A percentile compares a stretch with the other conserved stretches of the same genome.
Evolutionary conservation across 2,329 filamentous ascomycete species (phyloP).

Genomic region (Gyromitra esculenta): DNA sequence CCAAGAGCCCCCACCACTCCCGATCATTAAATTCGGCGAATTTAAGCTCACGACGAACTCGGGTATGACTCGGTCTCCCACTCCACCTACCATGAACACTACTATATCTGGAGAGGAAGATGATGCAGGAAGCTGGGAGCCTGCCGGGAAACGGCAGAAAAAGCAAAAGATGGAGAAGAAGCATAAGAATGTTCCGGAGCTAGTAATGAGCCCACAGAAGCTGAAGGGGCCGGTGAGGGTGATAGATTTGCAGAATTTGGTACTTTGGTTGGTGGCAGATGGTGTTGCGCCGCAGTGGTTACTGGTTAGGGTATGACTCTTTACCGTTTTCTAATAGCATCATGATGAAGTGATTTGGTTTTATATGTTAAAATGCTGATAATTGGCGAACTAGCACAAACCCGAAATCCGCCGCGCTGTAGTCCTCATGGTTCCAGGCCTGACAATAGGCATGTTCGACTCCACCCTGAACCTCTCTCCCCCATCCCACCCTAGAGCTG

Average conservation of each 20-base stretch:
- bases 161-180: constrained; percentile 54
- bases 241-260: constrained; percentile 70
- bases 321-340: neutral
- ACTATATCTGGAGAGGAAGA: neutral
- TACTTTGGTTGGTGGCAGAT: constrained; percentile 74
- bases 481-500: constrained; percentile 21
- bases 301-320: constrained; percentile 63
- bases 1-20: constrained; percentile 34
- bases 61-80: constrained; percentile 16
- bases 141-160: constrained; percentile 56
- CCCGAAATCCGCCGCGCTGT: constrained; percentile 80
- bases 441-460: constrained; percentile 91
- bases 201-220: constrained; percentile 59
- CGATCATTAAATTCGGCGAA: constrained; percentile 39
- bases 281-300: constrained; percentile 73
- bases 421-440: constrained; percentile 86
- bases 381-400: constrained; percentile 62
- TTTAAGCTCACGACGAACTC: constrained; percentile 45
- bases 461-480: constrained; percentile 63
- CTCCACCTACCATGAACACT: neutral
- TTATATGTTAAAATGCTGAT: neutral
- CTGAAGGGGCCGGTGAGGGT: constrained; percentile 72
- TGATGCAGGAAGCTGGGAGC: constrained; percentile 57
- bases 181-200: constrained; percentile 55
- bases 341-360: neutral